phyloP scores from a whole-genome alignment of 2,329 filamentous ascomycete species.

The Diplodia corticola region DNA sequence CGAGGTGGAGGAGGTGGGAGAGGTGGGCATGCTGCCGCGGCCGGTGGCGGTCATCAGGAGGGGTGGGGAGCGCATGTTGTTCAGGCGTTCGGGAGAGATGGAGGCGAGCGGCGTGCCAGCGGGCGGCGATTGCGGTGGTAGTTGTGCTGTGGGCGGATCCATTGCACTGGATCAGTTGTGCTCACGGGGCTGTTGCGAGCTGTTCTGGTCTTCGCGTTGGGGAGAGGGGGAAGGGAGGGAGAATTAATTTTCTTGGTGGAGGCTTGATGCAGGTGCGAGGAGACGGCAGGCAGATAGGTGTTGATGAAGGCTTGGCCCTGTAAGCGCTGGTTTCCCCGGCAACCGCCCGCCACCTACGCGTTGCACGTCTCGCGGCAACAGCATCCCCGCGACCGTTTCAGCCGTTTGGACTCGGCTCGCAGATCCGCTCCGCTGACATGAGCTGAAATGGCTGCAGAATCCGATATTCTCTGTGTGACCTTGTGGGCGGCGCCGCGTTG shows the following conservation, averaged over 20 bases:
- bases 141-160: background rate
- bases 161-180: background rate
- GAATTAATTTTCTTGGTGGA: background rate
- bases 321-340: background rate
- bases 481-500: background rate
- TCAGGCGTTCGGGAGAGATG: slow-evolving; percentile 65
- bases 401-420: background rate
- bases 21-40: slow-evolving; percentile 44
- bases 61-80: slow-evolving; percentile 44
- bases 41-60: slow-evolving; percentile 22
- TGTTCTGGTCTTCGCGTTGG: background rate
- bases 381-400: background rate
- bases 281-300: background rate
- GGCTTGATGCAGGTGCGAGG: background rate
- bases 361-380: background rate
- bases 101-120: slow-evolving; percentile 60
- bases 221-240: background rate
- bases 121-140: slow-evolving; percentile 35
- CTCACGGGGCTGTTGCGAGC: background rate
- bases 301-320: background rate
- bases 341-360: background rate
- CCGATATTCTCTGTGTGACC: background rate
- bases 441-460: background rate
- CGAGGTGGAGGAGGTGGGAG: slow-evolving; percentile 32
- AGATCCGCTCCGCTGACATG: background rate